Evolutionary conservation across 1,284 basidiomycete species (phyloP).

Genomic region (Sanguinoderma infundibulare): DNA sequence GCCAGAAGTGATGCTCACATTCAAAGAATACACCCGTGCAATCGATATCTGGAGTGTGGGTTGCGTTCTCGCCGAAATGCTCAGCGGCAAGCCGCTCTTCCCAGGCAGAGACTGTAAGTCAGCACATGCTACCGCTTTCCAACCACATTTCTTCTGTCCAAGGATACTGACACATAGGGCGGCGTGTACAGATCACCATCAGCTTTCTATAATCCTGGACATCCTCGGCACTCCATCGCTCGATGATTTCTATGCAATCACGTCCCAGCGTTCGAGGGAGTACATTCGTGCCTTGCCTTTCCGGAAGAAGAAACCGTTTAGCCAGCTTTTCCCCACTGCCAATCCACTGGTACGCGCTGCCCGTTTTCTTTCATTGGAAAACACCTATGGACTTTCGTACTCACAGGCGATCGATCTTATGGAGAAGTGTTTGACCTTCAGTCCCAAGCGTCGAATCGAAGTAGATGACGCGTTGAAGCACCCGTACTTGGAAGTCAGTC

Average conservation of each 20-base stretch:
- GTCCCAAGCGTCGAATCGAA: slow-evolving; percentile 88
- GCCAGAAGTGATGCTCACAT: slow-evolving; percentile 95
- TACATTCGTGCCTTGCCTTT: slow-evolving; percentile 95
- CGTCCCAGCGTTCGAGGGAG: slow-evolving; percentile 83
- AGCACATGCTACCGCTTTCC: neutral
- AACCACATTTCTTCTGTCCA: neutral
- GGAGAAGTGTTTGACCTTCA: slow-evolving; percentile 91
- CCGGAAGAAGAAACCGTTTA: slow-evolving; percentile 83
- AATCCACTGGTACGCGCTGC: slow-evolving; percentile 66
- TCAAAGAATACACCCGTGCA: slow-evolving; percentile 91
- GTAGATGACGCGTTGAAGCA: slow-evolving; percentile 91
- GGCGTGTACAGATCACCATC: slow-evolving; percentile 77
- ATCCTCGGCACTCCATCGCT: slow-evolving; percentile 89
- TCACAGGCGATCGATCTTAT: slow-evolving; percentile 83
- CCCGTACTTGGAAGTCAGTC: slow-evolving; percentile 82
- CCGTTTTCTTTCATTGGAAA: neutral
- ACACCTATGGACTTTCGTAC: neutral
- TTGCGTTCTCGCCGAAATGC: slow-evolving; percentile 94
- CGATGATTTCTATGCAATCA: slow-evolving; percentile 94
- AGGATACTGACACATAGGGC: neutral
- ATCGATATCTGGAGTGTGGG: slow-evolving; percentile 96
- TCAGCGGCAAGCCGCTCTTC: slow-evolving; percentile 89
- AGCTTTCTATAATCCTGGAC: slow-evolving; percentile 86
- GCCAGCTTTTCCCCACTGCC: slow-evolving; percentile 77
- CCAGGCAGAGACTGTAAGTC: slow-evolving; percentile 80